These are phyloP conservation scores for Diplodia seriata DNA, from an alignment of 2,329 filamentous ascomycete species.

Conservation along the genomic window DNA sequence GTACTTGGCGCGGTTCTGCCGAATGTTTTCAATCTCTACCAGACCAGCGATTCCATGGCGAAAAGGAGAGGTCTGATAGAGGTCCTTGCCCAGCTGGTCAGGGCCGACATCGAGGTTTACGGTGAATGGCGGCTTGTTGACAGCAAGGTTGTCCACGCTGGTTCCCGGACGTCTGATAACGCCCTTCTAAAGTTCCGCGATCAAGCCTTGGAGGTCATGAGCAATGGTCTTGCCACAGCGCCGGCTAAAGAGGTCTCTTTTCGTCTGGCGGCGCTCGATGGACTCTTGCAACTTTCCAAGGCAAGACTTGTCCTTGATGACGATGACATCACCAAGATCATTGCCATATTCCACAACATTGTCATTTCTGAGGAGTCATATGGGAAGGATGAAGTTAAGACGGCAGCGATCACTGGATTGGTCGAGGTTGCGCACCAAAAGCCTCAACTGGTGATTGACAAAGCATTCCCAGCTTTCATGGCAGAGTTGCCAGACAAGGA, in stretches of 20 bases:
- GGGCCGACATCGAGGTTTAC: constrained; percentile 64
- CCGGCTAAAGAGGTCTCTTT: constrained; percentile 59
- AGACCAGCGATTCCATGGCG: constrained; percentile 65
- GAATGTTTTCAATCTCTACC: constrained; percentile 65
- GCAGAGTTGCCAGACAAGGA: constrained; percentile 67
- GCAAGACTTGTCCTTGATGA: constrained; percentile 52
- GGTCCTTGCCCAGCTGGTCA: constrained; percentile 64
- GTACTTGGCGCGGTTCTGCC: constrained; percentile 64
- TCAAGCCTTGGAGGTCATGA: constrained; percentile 52
- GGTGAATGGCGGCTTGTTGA: constrained; percentile 60
- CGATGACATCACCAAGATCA: constrained; percentile 55
- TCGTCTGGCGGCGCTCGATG: constrained; percentile 54
- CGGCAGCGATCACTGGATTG: constrained; percentile 64
- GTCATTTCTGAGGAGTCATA: constrained; percentile 65
- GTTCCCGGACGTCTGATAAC: constrained; percentile 42
- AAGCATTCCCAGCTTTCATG: constrained; percentile 70
- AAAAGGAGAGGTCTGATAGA: constrained; percentile 69
- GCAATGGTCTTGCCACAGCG: constrained; percentile 52
- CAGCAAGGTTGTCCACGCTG: constrained; percentile 41
- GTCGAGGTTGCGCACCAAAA: constrained; percentile 68
- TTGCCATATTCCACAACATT: constrained; percentile 67
- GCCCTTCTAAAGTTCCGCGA: constrained; percentile 50
- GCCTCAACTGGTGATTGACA: constrained; percentile 67
- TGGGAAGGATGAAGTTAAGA: constrained; percentile 63
- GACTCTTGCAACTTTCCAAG: constrained; percentile 53